phyloP scores from a whole-genome alignment of 208 protist species.

The Sergeia podlipaevii region DNA sequence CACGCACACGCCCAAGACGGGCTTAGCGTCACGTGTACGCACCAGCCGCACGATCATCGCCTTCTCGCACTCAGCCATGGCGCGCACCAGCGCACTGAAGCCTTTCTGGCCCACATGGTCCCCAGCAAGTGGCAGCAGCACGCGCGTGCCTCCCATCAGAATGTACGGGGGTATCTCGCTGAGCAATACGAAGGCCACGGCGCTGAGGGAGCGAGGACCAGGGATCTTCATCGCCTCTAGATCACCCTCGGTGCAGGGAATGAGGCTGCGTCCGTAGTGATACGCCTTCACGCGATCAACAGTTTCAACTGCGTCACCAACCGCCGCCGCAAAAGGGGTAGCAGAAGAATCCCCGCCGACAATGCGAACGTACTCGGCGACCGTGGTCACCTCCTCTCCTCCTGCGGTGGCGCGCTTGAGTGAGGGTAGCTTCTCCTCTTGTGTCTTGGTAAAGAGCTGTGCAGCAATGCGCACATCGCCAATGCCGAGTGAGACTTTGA shows the following conservation, averaged over 20 bases:
- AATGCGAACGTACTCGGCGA: slow-evolving; percentile 14
- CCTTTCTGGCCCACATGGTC: slow-evolving; percentile 60
- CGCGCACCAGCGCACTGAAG: slow-evolving; percentile 68
- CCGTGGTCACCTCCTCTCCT: slow-evolving; percentile 36
- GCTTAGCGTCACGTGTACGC: slow-evolving; percentile 33
- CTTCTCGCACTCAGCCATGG: slow-evolving; percentile 36
- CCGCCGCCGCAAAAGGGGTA: slow-evolving; percentile 5
- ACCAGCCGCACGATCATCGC: slow-evolving; percentile 83
- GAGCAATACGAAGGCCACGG: slow-evolving; percentile 71
- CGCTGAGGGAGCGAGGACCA: slow-evolving; percentile 45
- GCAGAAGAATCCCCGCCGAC: not conserved
- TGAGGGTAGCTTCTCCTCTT: slow-evolving; percentile 45
- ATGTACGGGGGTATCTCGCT: slow-evolving; percentile 59
- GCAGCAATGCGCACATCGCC: slow-evolving; percentile 68
- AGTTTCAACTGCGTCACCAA: slow-evolving; percentile 5
- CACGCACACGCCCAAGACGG: slow-evolving; percentile 55
- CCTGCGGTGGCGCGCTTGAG: slow-evolving; percentile 43
- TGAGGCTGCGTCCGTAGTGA: slow-evolving; percentile 72
- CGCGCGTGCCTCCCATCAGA: slow-evolving; percentile 63
- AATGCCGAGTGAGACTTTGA: slow-evolving; percentile 51
- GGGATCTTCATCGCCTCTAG: slow-evolving; percentile 50
- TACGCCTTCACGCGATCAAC: slow-evolving; percentile 53
- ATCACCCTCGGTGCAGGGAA: slow-evolving; percentile 81
- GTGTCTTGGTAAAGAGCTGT: slow-evolving; percentile 65
- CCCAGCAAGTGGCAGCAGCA: slow-evolving; percentile 50